These are phyloP conservation scores for Ogataea pini DNA, from an alignment of 805 yeast species.

Conservation along the genomic window DNA sequence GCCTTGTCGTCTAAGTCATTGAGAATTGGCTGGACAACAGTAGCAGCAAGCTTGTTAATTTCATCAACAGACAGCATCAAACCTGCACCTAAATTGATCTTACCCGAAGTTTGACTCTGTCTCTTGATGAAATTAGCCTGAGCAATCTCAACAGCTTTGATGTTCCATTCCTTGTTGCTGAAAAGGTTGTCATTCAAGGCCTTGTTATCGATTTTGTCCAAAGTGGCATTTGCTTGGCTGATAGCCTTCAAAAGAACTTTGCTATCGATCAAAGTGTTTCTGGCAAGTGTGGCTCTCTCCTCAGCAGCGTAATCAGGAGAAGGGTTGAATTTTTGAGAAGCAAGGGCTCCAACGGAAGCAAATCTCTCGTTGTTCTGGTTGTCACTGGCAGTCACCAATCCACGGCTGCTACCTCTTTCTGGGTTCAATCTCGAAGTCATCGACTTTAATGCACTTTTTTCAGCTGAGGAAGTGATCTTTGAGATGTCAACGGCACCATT, in stretches of 20 bases:
- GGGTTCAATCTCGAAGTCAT: conserved; percentile 32
- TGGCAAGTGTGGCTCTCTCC: conserved; percentile 40
- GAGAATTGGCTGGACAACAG: conserved; percentile 81
- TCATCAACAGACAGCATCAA: conserved; percentile 72
- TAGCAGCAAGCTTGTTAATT: conserved; percentile 75
- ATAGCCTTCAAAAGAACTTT: conserved; percentile 54
- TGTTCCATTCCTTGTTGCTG: conserved; percentile 45
- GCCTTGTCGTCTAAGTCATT: conserved; percentile 73
- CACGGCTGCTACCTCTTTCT: conserved; percentile 27
- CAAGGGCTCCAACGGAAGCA: conserved; percentile 61
- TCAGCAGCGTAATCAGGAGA: conserved; percentile 45
- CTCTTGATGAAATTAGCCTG: conserved; percentile 65
- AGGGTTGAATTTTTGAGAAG: conserved; percentile 44
- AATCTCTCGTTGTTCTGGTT: conserved; percentile 43
- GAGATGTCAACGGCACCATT: conserved; percentile 49
- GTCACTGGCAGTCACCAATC: conserved; percentile 45
- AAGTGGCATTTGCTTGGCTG: conserved; percentile 44
- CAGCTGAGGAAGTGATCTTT: conserved; percentile 52
- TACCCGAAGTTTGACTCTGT: conserved; percentile 43
- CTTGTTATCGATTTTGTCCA: conserved; percentile 29
- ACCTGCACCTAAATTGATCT: conserved; percentile 87
- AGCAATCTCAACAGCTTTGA: conserved; percentile 75
- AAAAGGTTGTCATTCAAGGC: conserved; percentile 28
- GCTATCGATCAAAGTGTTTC: conserved; percentile 41
- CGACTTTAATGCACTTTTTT: conserved; percentile 38